A percentile compares a stretch with the other conserved stretches of the same genome.
Evolutionary conservation across 2,329 filamentous ascomycete species (phyloP).

Genomic region (Aureobasidium namibiae): DNA sequence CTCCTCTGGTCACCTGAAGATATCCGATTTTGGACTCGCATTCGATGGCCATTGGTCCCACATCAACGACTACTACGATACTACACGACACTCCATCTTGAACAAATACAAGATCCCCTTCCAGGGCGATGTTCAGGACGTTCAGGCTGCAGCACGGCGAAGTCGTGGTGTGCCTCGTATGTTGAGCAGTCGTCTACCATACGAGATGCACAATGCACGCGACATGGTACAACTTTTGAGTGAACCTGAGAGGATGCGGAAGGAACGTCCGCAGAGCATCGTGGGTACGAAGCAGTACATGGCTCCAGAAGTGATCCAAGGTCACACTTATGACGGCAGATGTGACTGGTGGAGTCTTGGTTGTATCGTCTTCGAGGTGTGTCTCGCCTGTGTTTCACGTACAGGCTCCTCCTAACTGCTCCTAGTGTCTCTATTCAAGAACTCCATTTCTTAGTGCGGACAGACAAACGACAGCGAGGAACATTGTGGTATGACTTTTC

Average conservation of each 20-base stretch:
- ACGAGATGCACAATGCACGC: conserved; percentile 16
- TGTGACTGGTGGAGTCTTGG: conserved; percentile 98
- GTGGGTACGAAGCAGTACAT: conserved; percentile 98
- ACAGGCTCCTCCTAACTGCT: neutral
- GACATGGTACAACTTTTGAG: conserved; percentile 25
- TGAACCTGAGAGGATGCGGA: conserved; percentile 48
- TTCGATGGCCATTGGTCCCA: conserved; percentile 96
- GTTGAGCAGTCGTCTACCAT: conserved; percentile 12
- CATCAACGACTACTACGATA: conserved; percentile 77
- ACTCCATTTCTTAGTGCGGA: conserved; percentile 83
- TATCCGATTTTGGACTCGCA: conserved; percentile 90
- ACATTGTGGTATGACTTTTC: conserved; percentile 58
- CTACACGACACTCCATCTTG: conserved; percentile 70
- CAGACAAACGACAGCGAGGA: conserved; percentile 73
- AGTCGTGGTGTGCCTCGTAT: conserved; percentile 15
- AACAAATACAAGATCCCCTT: conserved; percentile 67
- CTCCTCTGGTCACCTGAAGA: conserved; percentile 81
- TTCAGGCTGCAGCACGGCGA: conserved; percentile 36
- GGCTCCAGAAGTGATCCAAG: conserved; percentile 86
- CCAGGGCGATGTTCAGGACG: conserved; percentile 65
- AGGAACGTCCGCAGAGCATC: conserved; percentile 66
- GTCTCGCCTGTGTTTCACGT: neutral
- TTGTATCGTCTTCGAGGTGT: conserved; percentile 78
- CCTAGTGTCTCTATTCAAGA: conserved; percentile 75
- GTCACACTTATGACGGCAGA: conserved; percentile 77